phyloP scores from a whole-genome alignment of 2,329 filamentous ascomycete species.

The Colletotrichum tropicicola region DNA sequence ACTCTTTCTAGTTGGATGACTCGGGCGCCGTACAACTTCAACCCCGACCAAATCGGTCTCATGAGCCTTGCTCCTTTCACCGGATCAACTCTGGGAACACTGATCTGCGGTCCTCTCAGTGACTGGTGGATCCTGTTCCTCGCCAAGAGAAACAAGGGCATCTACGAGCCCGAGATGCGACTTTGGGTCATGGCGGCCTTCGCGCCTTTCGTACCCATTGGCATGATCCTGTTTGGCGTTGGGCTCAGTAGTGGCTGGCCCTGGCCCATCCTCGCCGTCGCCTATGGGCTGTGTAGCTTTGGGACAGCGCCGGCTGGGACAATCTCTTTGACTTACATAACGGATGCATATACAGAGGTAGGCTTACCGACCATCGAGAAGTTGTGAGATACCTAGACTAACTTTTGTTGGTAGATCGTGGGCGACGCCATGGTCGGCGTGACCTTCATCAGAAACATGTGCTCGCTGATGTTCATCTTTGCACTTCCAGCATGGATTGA shows the following conservation, averaged over 20 bases:
- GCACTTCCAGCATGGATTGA: constrained; percentile 47
- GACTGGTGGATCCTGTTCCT: constrained; percentile 46
- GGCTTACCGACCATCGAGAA: not conserved
- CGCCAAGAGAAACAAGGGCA: constrained; percentile 45
- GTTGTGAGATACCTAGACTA: no score
- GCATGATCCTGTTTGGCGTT: constrained; percentile 9
- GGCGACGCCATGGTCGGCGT: constrained; percentile 55
- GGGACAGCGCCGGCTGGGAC: constrained; percentile 42
- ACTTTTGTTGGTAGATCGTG: constrained; percentile 49
- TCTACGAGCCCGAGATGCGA: constrained; percentile 55
- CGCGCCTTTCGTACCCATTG: constrained; percentile 40
- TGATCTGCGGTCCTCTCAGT: constrained; percentile 43
- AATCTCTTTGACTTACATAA: constrained; percentile 48
- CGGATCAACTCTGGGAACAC: constrained; percentile 44
- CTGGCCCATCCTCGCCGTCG: constrained; percentile 39
- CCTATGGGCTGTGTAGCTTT: constrained; percentile 46
- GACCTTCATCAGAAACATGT: constrained; percentile 52
- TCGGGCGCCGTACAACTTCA: constrained; percentile 49
- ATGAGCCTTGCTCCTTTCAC: constrained; percentile 50
- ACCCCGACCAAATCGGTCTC: constrained; percentile 45
- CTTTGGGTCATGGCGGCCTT: constrained; percentile 47
- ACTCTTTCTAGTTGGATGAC: constrained; percentile 22
- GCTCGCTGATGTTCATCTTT: constrained; percentile 55
- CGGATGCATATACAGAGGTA: constrained; percentile 47
- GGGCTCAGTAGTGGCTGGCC: not conserved